These are phyloP conservation scores for Arxiozyma slooffiae DNA, from an alignment of 1,139 yeast species.

Conservation along the genomic window DNA sequence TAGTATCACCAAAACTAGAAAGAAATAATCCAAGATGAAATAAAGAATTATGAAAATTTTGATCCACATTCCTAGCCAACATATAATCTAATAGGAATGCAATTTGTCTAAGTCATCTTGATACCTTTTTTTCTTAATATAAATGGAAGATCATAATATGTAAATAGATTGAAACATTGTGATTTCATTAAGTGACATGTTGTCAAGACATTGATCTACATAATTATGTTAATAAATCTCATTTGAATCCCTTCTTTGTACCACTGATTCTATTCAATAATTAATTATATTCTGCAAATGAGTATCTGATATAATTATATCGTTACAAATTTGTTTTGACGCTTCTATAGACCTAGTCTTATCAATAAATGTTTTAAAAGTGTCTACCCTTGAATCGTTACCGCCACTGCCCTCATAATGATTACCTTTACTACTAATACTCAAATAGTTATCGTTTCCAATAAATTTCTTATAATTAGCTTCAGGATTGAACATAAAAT, in stretches of 20 bases:
- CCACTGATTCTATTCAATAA: constrained; percentile 10
- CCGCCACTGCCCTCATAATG: constrained; percentile 5
- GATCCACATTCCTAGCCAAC: constrained; percentile 40
- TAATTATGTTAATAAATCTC: not conserved
- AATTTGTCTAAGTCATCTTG: constrained; percentile 63
- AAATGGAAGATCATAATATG: constrained; percentile 56
- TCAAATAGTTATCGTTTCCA: not conserved
- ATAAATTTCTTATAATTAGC: not conserved
- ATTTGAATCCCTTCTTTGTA: not conserved
- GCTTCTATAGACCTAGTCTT: not conserved
- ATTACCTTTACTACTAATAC: not conserved
- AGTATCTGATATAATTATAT: constrained; percentile 5
- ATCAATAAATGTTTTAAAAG: not conserved
- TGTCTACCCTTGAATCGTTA: constrained; percentile 2
- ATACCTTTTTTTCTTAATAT: constrained; percentile 53
- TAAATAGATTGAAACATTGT: constrained; percentile 54
- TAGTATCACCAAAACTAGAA: constrained; percentile 63
- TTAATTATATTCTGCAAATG: constrained; percentile 17
- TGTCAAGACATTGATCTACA: constrained; percentile 30
- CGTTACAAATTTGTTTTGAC: not conserved
- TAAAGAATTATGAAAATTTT: constrained; percentile 57
- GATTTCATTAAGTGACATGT: constrained; percentile 45
- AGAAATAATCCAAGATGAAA: constrained; percentile 70
- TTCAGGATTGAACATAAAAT: not conserved
- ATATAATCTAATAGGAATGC: constrained; percentile 83